Conservation (phyloP, 2,329 filamentous ascomycete genomes). For the Gyromitra esculenta region DNA sequence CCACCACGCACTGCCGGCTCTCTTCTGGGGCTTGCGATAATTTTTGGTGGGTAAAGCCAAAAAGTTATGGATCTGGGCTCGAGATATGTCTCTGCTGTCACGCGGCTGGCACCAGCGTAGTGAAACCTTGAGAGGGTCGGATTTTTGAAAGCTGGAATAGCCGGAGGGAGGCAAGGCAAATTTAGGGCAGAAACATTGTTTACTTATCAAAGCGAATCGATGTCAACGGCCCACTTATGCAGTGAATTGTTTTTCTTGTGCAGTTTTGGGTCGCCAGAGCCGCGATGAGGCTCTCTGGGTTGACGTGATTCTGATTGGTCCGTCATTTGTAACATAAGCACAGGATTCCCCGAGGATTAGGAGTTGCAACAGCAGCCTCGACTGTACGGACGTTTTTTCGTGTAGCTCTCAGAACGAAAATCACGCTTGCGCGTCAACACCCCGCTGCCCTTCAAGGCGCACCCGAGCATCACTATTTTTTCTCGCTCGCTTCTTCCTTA, state of each 20-base stretch:
- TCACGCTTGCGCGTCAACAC: conserved; percentile 3
- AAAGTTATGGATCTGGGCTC: neutral
- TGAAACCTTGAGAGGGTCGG: neutral
- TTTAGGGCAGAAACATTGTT: neutral
- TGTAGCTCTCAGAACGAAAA: conserved; percentile 3
- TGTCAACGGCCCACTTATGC: too few species aligned
- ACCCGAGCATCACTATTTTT: neutral
- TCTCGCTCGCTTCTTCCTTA: conserved; percentile 2
- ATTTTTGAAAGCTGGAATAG: neutral
- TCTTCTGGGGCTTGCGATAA: too few species aligned
- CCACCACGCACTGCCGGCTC: too few species aligned
- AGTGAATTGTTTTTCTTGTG: too few species aligned
- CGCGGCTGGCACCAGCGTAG: neutral
- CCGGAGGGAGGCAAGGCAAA: neutral
- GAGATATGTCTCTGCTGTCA: neutral
- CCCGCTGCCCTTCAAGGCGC: conserved; percentile 4
- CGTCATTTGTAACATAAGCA: neutral
- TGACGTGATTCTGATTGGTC: neutral
- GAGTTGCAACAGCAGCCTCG: neutral
- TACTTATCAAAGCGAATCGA: neutral
- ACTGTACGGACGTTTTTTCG: neutral
- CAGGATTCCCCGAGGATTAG: neutral
- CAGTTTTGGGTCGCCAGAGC: too few species aligned
- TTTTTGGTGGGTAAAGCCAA: neutral
- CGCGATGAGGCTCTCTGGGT: too few species aligned